Evolutionary conservation across 2,329 filamentous ascomycete species (phyloP).

Genomic region (Exophiala phaeomuriformis): DNA sequence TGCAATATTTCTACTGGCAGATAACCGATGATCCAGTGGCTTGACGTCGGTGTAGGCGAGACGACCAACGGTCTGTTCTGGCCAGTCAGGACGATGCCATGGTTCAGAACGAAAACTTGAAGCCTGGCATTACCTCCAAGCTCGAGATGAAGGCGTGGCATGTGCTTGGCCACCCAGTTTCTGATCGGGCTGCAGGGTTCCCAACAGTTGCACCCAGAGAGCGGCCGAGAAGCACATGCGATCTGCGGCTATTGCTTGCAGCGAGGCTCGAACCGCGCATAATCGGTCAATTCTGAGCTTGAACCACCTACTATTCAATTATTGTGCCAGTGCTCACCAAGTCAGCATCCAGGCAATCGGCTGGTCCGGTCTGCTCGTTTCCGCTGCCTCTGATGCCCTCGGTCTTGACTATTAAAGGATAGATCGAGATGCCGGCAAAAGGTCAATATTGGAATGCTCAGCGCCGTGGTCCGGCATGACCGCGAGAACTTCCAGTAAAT

Average conservation of each 20-base stretch:
- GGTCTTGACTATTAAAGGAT: neutral
- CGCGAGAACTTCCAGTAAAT: neutral
- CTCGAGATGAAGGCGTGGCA: conserved; percentile 1
- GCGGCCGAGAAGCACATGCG: conserved; percentile 9
- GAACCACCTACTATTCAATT: neutral
- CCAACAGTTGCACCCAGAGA: neutral
- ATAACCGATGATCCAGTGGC: neutral
- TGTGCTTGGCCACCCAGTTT: conserved; percentile 1
- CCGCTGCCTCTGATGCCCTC: no score
- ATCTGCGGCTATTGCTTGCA: conserved; percentile 1
- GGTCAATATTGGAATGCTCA: neutral
- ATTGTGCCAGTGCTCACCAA: conserved; percentile 2
- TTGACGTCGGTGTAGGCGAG: neutral
- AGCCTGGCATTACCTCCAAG: conserved; percentile 2
- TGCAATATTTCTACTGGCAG: neutral
- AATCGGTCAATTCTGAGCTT: neutral
- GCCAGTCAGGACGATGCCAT: neutral
- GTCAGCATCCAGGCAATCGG: neutral
- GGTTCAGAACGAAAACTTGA: no score
- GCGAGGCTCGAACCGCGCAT: conserved; percentile 1
- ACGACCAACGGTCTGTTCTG: neutral
- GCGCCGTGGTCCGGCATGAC: neutral
- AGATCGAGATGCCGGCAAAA: neutral
- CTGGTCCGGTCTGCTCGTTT: neutral
- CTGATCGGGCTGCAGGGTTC: neutral